phyloP scores from a whole-genome alignment of 192 early-diverging fungal species.

The Cetraspora pellucida region DNA sequence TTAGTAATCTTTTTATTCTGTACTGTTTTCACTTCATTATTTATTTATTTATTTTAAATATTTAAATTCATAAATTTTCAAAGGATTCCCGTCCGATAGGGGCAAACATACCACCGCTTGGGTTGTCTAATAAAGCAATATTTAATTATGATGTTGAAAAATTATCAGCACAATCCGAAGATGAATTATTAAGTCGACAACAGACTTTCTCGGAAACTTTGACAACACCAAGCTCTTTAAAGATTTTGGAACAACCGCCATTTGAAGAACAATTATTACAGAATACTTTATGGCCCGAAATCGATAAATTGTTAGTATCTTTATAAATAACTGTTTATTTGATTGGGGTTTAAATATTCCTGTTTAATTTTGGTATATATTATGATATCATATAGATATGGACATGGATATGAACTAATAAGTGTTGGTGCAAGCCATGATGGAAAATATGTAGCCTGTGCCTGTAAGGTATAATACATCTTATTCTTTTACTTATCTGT shows the following conservation, averaged over 20 bases:
- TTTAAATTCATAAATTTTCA: not conserved
- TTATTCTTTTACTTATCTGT: not conserved
- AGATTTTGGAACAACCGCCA: conserved; percentile 66
- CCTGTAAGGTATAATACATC: conserved; percentile 60
- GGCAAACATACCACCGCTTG: conserved; percentile 86
- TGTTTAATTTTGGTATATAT: not conserved
- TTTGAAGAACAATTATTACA: conserved; percentile 89
- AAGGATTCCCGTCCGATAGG: conserved; percentile 64
- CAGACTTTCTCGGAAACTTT: conserved; percentile 58
- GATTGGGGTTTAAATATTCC: not conserved
- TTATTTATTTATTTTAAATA: not conserved
- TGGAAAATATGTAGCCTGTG: conserved; percentile 72
- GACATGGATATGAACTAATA: conserved; percentile 94
- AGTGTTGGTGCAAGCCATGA: conserved; percentile 72
- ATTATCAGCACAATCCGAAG: conserved; percentile 52
- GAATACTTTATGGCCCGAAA: conserved; percentile 95
- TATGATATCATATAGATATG: conserved; percentile 54
- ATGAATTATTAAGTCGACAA: conserved; percentile 59
- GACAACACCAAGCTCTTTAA: conserved; percentile 43
- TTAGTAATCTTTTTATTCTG: conserved; percentile 25
- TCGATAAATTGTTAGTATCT: conserved; percentile 79
- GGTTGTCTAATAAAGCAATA: conserved; percentile 95
- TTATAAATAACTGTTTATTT: not conserved
- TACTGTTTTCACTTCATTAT: too few relatives aligned
- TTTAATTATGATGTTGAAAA: conserved; percentile 55